Evolutionary conservation across 2,329 filamentous ascomycete species (phyloP).

Genomic region (Penicillium sp.): DNA sequence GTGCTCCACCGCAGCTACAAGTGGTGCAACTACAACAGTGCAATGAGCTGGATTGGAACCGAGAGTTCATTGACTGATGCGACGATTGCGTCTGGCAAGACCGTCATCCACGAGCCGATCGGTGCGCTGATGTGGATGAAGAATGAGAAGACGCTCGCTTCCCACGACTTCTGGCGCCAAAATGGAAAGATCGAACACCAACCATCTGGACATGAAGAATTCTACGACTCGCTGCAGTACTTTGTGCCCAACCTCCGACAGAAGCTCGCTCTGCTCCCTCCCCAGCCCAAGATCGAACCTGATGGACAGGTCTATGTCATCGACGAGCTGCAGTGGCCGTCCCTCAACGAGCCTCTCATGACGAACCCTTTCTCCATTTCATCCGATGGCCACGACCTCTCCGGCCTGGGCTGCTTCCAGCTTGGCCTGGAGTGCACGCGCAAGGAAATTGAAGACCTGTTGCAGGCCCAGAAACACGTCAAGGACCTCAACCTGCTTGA

Average conservation of each 20-base stretch:
- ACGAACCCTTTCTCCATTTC: slow-evolving; percentile 30
- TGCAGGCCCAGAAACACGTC: slow-evolving; percentile 29
- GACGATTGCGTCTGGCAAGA: slow-evolving; percentile 22
- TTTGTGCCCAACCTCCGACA: slow-evolving; percentile 14
- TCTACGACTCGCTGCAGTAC: slow-evolving; percentile 14
- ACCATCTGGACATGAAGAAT: slow-evolving; percentile 1
- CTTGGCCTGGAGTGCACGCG: slow-evolving; percentile 29
- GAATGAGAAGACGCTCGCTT: slow-evolving; percentile 37
- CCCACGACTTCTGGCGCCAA: slow-evolving; percentile 40
- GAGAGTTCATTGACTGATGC: slow-evolving; percentile 36
- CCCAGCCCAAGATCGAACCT: not conserved
- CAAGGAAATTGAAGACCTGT: slow-evolving; percentile 30
- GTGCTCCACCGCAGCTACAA: slow-evolving; percentile 41
- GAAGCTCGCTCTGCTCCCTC: slow-evolving; percentile 16
- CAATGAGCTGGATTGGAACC: slow-evolving; percentile 42
- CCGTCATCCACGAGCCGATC: slow-evolving; percentile 34
- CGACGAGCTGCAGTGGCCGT: slow-evolving; percentile 20
- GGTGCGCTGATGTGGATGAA: slow-evolving; percentile 49
- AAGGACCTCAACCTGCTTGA: slow-evolving; percentile 30
- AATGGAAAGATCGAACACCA: slow-evolving; percentile 19
- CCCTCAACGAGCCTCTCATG: slow-evolving; percentile 18
- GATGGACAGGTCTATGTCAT: slow-evolving; percentile 20
- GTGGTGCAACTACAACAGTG: slow-evolving; percentile 46
- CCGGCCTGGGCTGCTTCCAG: slow-evolving; percentile 35
- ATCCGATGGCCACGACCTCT: slow-evolving; percentile 26